A percentile compares a stretch with the other conserved stretches of the same genome.
Evolutionary conservation across 345 rosid species (phyloP).

Genomic region (Schrenkiella parvula): DNA sequence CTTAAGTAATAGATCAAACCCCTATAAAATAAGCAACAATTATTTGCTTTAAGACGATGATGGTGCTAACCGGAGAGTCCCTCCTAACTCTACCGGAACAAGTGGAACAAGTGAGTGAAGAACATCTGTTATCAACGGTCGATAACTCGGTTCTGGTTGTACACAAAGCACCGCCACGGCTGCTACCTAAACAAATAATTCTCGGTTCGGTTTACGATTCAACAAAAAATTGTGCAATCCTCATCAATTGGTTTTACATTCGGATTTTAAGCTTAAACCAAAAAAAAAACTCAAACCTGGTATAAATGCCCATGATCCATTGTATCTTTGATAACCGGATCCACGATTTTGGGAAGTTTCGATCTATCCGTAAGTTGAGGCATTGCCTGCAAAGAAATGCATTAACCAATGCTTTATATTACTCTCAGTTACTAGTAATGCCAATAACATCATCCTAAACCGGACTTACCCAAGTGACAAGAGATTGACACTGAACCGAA

Average conservation of each 20-base stretch:
- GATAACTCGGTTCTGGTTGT: conserved; percentile 87
- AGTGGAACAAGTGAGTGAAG: conserved; percentile 84
- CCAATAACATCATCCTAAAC: background rate
- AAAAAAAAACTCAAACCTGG: conserved; percentile 52
- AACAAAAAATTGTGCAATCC: background rate
- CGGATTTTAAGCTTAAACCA: background rate
- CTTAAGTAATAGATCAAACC: background rate
- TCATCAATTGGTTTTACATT: background rate
- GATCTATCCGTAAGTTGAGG: conserved; percentile 93
- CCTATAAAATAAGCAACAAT: background rate
- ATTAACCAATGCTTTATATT: conserved; percentile 11
- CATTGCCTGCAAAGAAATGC: conserved; percentile 64
- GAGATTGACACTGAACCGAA: conserved; percentile 81
- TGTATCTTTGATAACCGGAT: conserved; percentile 68
- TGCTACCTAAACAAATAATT: conserved; percentile 55
- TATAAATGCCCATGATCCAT: conserved; percentile 80
- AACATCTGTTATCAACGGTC: conserved; percentile 86
- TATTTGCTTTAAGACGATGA: conserved; percentile 11
- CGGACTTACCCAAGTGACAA: conserved; percentile 83
- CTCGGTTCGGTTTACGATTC: background rate
- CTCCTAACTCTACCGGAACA: conserved; percentile 83
- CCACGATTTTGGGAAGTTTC: conserved; percentile 76
- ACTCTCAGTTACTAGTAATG: background rate
- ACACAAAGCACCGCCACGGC: conserved; percentile 92
- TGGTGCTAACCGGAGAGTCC: conserved; percentile 53